phyloP scores from a whole-genome alignment of 2,329 filamentous ascomycete species.

The Ophiostoma angusticollis region DNA sequence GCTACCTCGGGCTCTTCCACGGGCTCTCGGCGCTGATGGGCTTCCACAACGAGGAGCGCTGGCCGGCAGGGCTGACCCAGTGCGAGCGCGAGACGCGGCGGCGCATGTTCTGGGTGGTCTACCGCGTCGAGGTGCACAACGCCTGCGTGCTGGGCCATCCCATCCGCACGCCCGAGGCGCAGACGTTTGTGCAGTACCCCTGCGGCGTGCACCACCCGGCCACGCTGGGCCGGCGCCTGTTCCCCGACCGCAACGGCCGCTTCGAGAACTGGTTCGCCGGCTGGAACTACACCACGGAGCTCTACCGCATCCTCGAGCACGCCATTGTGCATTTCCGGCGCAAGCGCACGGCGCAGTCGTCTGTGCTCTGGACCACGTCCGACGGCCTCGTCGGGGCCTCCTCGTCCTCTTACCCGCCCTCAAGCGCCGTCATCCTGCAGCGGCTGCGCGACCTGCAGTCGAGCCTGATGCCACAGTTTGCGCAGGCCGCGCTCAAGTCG shows the following conservation, averaged over 20 bases:
- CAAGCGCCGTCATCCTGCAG: no score
- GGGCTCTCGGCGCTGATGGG: conserved; percentile 11
- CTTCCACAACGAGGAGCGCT: conserved; percentile 14
- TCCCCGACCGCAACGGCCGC: not conserved
- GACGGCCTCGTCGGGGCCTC: no score
- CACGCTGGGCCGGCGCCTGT: no score
- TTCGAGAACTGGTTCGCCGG: conserved; percentile 2
- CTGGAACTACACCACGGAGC: conserved; percentile 8
- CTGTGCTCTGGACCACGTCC: no score
- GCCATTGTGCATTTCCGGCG: conserved; percentile 2
- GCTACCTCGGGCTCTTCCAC: conserved; percentile 15
- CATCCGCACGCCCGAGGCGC: conserved; percentile 13
- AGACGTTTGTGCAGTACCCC: conserved; percentile 13
- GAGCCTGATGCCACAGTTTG: not conserved
- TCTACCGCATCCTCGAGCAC: conserved; percentile 6
- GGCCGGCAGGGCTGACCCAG: conserved; percentile 9
- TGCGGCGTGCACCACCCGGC: no score
- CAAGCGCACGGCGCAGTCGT: not conserved
- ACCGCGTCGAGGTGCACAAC: conserved; percentile 15
- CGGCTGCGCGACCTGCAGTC: conserved; percentile 1
- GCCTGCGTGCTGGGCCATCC: conserved; percentile 15
- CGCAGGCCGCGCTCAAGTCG: not conserved
- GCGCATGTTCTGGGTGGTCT: conserved; percentile 15
- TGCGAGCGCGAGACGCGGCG: conserved; percentile 12
- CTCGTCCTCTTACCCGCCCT: conserved; percentile 4